phyloP scores from a whole-genome alignment of 805 yeast species.

The Wickerhamomyces sydowiorum region DNA sequence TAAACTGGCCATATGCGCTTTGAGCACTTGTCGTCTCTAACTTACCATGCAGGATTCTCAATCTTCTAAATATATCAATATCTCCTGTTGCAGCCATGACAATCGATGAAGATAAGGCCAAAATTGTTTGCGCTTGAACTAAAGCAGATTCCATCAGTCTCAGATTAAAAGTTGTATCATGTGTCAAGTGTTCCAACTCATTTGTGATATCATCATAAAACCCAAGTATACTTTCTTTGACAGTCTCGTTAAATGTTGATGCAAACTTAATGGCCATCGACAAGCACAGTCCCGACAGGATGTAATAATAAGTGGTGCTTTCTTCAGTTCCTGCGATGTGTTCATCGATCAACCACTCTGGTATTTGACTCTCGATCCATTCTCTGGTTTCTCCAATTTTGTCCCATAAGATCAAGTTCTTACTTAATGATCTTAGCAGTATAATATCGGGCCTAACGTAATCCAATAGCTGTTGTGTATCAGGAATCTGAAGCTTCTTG shows the following conservation, averaged over 20 bases:
- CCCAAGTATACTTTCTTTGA: constrained; percentile 48
- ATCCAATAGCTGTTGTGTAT: constrained; percentile 50
- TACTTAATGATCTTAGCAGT: constrained; percentile 53
- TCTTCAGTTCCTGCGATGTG: constrained; percentile 17
- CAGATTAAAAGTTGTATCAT: constrained; percentile 45
- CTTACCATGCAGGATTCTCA: constrained; percentile 60
- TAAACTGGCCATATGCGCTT: constrained; percentile 59
- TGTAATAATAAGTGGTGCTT: constrained; percentile 41
- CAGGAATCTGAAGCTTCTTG: constrained; percentile 52
- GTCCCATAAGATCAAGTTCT: constrained; percentile 20
- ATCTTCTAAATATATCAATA: constrained; percentile 64
- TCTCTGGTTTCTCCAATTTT: constrained; percentile 8
- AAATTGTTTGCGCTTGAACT: constrained; percentile 47
- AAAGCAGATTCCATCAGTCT: constrained; percentile 49
- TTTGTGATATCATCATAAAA: constrained; percentile 25
- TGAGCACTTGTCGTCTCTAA: constrained; percentile 14
- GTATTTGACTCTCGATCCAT: constrained; percentile 40
- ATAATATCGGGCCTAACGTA: constrained; percentile 74
- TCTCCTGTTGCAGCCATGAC: constrained; percentile 94
- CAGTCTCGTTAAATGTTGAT: constrained; percentile 52
- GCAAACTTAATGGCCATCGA: constrained; percentile 75
- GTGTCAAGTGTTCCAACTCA: constrained; percentile 4
- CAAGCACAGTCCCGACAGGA: constrained; percentile 68
- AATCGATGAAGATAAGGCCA: constrained; percentile 61
- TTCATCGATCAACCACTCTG: constrained; percentile 33